Base-by-base conservation (phyloP, 2,329 filamentous ascomycete genomes). In the Fusarium pilosicola region DNA sequence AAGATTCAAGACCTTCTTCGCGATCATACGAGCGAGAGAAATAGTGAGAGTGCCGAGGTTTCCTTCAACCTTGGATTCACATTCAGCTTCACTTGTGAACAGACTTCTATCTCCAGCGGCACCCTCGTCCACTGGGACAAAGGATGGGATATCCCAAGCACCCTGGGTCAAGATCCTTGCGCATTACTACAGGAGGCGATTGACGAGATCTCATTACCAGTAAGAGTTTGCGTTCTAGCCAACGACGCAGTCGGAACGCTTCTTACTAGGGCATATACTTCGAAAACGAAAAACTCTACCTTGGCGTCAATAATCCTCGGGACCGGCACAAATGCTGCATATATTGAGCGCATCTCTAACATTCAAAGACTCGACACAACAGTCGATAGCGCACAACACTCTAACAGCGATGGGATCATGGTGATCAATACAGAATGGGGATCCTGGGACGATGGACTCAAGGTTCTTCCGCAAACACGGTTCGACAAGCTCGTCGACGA, bases 391-490 rank as follows among this genome's bases (percentile, higher is more conserved):
- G 1, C 7, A 1, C 24, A 7, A 17, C 6, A 3, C 0, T 26
- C 26, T 8, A 1, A 20, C 1, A 2, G 15, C 1, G 15, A 34
- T 0, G 46, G 18, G 1, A 12, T 68, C 4, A 68, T 68, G 65
- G 52, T 67, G 0, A 61, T 68, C 5, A 68, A 68, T 6, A 68
- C 65, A 2, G 65, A 68, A 55, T 68, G 63, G 65, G 63, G 65
- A 4, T 68, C 39, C 5, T 68, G 63, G 63, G 65, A 68, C 7
- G 65, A 68, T 1, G 46, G 30, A 0, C 6, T 68, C 0, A 18
- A 12, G 0, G 63, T 68, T 6, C 65, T 68, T 28, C 46, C 63
- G 2, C 63, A 68, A 7, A 68, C 63, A 22, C 39, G 5, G 14
- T 68, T 68, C 5, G 63, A 68, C 34, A 62, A 55, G 26, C 14